Base-by-base conservation (phyloP, 495 filamentous ascomycete species). In the Aspergillus wentii region DNA sequence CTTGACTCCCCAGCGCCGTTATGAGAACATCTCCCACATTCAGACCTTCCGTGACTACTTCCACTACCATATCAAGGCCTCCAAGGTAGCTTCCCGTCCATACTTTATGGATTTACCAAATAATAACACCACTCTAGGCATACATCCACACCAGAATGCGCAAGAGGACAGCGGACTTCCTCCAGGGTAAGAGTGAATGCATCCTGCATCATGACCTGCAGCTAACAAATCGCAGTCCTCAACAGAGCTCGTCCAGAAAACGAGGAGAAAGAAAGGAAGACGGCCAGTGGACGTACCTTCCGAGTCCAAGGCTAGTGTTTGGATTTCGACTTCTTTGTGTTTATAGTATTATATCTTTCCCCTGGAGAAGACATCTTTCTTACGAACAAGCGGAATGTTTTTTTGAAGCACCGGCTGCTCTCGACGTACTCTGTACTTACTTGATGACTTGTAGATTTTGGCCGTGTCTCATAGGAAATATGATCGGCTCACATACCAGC, bases 31-130 rank as follows among this genome's bases (percentile, higher is more conserved):
- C 51, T 95, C 88, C 25, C 92, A 99, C 54, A 95, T 99, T 49
- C 94, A 99, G 66, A 99, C 91, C 13, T 99, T 99, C 85, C 86
- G 92, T 41, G 94, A 97, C 53, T 97, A 99, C 62, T 99, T 99
- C 75, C 92, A 99, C 61, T 99, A 99, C 61, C 92, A 99, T 65
- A 99, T 99, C 71, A 99, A 99, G 67, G 92, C 92, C 18, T 94
- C 91, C 31, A 97, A 95, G 72, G 82, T 85, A 68, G 15, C 16
- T 23, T 38, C 10, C 17, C 36, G 3, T 30, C 22, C 21, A 13
- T 14, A 18, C 7, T 35, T n/a, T 30, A 6, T 28, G 15, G 22
- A 10, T n/a, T 25, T 25, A 20, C 15, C 37, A 20, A 26, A 51
- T 43, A 38, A 33, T 54, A 7, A 61, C 43, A 31, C 17, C 15